Base-by-base conservation (phyloP, 495 filamentous ascomycete genomes). In the Talaromyces stipitatus region DNA sequence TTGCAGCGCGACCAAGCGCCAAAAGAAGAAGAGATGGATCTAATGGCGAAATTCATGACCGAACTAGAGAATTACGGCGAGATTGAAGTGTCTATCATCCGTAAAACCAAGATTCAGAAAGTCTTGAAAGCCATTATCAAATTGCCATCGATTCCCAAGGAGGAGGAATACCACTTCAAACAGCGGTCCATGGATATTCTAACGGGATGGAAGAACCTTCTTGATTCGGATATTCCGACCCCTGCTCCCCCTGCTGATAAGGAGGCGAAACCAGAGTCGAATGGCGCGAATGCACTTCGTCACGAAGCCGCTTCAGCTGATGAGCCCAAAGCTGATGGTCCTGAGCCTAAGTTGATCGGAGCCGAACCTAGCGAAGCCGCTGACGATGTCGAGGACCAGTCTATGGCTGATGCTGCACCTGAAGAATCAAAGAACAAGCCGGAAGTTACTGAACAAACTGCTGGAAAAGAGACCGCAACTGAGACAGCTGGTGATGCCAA, bases 51-150 rank as follows among this genome's bases (percentile, higher is more conserved):
- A 16, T 91, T 85, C 67, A 77, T 96, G 47, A 79, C 74, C 26
- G 90, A 91, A 66, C 80, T 97, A 4, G 92, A 97, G 68, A 81
- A 72, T 3, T 84, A 87, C 64, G 72, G 80, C 1, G 89, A 95
- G 54, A 80, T 96, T 20, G 92, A 96, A 60, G 88, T 88, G 12
- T 83, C 81, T 61, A 92, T 95, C 61, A 95, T 97, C 62, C 79
- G 85, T 50, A 72, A 68, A 4, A 96, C 91, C 30, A 95, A 95
- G 77, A 95, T 96, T 70, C 89, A 95, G 79, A 96, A 96, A 72
- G 91, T 97, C 8, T 78, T 96, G 47, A 92, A 90, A 73, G 89
- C 84, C 38, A 92, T 97, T 64, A 76, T 95, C 61, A 95, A 94
- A 74, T 77, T 96, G 2, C 70, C 79, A 16, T 76, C 79, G 3